A percentile compares a stretch with the other conserved stretches of the same genome.
phyloP scores from a whole-genome alignment of 345 rosid species.

The Angophora floribunda region DNA sequence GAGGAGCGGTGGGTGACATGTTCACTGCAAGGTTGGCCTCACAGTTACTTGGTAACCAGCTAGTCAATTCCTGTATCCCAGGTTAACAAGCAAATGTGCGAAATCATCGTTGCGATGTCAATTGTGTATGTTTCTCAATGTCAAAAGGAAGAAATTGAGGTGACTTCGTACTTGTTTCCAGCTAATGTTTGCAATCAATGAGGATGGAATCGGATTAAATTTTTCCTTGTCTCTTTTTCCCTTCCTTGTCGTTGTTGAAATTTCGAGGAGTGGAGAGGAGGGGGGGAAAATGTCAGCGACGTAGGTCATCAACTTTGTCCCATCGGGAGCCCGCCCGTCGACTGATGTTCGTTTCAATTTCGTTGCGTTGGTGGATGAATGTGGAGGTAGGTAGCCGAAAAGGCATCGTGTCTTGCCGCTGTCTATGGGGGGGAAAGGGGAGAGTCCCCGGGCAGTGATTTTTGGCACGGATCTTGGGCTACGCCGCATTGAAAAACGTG shows the following conservation, averaged over 20 bases:
- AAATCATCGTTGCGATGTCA: neutral
- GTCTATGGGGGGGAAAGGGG: neutral
- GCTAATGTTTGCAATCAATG: neutral
- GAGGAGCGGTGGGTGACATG: too few species aligned
- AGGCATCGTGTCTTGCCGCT: neutral
- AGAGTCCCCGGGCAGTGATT: neutral
- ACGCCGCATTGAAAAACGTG: neutral
- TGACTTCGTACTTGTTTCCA: neutral
- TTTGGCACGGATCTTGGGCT: neutral
- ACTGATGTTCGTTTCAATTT: too few species aligned
- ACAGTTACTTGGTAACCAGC: too few species aligned
- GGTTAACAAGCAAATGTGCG: too few species aligned
- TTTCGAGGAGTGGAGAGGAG: neutral
- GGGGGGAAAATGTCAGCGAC: neutral
- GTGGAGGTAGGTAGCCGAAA: conserved; percentile 3
- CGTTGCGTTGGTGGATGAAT: neutral
- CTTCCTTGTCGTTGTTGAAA: too few species aligned
- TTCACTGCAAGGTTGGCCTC: too few species aligned
- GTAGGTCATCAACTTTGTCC: neutral
- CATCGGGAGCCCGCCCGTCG: neutral
- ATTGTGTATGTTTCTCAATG: neutral
- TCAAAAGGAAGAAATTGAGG: neutral
- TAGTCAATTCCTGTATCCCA: too few species aligned
- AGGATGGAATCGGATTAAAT: neutral
- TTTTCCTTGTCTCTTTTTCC: too few species aligned